Evolutionary conservation across 768 basidiomycete genomes (phyloP).

Genomic region (Megacollybia marginata): DNA sequence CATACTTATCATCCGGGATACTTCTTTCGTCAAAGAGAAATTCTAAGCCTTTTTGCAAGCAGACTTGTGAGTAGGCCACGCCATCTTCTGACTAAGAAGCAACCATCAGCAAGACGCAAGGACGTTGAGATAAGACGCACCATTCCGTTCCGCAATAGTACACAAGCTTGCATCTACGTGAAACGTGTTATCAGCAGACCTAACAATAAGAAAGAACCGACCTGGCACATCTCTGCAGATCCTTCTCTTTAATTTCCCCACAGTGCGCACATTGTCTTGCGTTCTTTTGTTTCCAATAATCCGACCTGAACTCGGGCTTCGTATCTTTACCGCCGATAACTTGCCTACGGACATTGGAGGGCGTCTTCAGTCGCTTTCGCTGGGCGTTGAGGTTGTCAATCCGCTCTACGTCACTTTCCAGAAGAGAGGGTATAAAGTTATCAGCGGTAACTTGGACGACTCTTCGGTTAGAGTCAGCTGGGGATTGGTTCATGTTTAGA

Average conservation of each 20-base stretch:
- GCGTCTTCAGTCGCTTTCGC: neutral
- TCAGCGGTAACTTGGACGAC: slow-evolving; percentile 9
- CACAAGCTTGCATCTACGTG: slow-evolving; percentile 1
- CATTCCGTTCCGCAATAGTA: slow-evolving; percentile 13
- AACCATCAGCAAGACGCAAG: neutral
- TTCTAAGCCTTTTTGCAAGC: slow-evolving; percentile 4
- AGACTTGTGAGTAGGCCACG: slow-evolving; percentile 6
- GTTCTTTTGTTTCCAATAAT: slow-evolving; percentile 3
- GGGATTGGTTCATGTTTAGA: neutral
- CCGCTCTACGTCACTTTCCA: slow-evolving; percentile 9
- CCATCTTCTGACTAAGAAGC: slow-evolving; percentile 1
- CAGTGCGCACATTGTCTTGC: slow-evolving; percentile 11
- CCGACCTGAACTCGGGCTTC: neutral
- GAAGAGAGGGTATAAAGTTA: slow-evolving; percentile 9
- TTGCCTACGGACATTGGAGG: slow-evolving; percentile 5
- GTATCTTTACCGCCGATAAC: slow-evolving; percentile 8
- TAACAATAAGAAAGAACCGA: too few relatives aligned
- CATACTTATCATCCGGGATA: too few relatives aligned
- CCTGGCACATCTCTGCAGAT: slow-evolving; percentile 4
- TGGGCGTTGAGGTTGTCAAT: slow-evolving; percentile 9
- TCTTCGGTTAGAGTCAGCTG: neutral
- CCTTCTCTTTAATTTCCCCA: slow-evolving; percentile 3
- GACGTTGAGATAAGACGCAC: slow-evolving; percentile 1
- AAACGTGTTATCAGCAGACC: neutral
- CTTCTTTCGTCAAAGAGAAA: too few relatives aligned